These are phyloP conservation scores for Claviceps paspali DNA, from an alignment of 2,329 filamentous ascomycete species.

Conservation along the genomic window DNA sequence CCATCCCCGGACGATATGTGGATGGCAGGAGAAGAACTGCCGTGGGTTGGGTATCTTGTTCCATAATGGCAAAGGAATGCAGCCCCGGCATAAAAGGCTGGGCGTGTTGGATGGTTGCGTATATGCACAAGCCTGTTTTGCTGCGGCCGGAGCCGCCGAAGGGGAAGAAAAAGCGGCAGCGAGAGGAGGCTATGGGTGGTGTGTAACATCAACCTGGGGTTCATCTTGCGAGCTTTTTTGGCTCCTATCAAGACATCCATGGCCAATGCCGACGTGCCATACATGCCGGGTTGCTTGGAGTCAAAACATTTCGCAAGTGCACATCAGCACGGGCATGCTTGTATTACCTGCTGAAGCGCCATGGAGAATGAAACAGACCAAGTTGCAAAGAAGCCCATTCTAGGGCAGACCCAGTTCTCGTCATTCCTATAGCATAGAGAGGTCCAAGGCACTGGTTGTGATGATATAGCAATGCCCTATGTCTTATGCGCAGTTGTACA, in stretches of 20 bases:
- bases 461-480: too few species aligned
- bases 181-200: conserved; percentile 1
- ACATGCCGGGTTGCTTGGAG: too few species aligned
- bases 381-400: conserved; percentile 12
- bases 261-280: not conserved
- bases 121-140: conserved; percentile 22
- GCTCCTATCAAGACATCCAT: not conserved
- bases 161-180: conserved; percentile 16
- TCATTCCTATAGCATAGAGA: too few species aligned
- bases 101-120: conserved; percentile 23
- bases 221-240: conserved; percentile 20
- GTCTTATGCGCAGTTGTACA: too few species aligned
- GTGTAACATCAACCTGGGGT: conserved; percentile 16
- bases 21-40: conserved; percentile 17
- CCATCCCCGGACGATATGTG: conserved; percentile 13
- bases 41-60: conserved; percentile 15
- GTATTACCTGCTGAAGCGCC: conserved; percentile 12
- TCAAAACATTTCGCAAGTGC: conserved; percentile 37
- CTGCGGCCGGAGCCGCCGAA: conserved; percentile 19
- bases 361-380: conserved; percentile 9
- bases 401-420: too few species aligned
- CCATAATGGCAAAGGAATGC: conserved; percentile 5
- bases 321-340: conserved; percentile 37
- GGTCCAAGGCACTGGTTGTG: too few species aligned
- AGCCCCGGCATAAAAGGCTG: conserved; percentile 5